These are phyloP conservation scores for Aspergillus brasiliensis DNA, from an alignment of 2,329 filamentous ascomycete species.

Conservation along the genomic window DNA sequence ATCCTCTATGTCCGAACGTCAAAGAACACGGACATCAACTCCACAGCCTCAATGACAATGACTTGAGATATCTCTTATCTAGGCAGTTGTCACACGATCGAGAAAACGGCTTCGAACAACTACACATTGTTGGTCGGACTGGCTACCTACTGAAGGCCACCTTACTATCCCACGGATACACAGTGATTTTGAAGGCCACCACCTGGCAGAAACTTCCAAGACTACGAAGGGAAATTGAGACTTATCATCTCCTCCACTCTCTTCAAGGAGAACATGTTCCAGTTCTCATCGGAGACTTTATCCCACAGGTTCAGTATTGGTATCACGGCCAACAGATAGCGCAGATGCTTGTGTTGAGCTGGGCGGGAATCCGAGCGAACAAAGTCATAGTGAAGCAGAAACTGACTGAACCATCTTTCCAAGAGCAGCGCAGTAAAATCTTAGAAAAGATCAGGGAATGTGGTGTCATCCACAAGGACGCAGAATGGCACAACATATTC, in stretches of 20 bases:
- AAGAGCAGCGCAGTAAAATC: background rate
- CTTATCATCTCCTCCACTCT: background rate
- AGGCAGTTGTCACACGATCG: conserved; percentile 21
- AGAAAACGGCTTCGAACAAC: conserved; percentile 13
- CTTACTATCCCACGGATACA: background rate
- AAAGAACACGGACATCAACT: conserved; percentile 23
- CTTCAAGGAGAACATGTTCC: background rate
- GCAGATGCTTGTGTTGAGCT: background rate
- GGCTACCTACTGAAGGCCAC: background rate
- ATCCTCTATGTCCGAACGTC: conserved; percentile 39
- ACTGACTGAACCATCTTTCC: background rate
- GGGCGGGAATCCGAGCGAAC: background rate
- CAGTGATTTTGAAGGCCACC: background rate
- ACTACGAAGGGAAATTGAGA: background rate
- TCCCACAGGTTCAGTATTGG: background rate
- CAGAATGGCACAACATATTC: background rate
- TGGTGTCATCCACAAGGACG: background rate
- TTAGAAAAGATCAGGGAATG: background rate
- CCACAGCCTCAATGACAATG: conserved; percentile 30
- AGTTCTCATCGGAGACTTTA: background rate
- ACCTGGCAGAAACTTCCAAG: background rate
- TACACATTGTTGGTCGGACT: background rate
- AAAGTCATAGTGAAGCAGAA: background rate
- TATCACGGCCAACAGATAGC: background rate
- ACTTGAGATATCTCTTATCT: conserved; percentile 23